These are phyloP conservation scores for Trichoderma harzianum DNA, from an alignment of 2,329 filamentous ascomycete genomes.

Conservation along the genomic window DNA sequence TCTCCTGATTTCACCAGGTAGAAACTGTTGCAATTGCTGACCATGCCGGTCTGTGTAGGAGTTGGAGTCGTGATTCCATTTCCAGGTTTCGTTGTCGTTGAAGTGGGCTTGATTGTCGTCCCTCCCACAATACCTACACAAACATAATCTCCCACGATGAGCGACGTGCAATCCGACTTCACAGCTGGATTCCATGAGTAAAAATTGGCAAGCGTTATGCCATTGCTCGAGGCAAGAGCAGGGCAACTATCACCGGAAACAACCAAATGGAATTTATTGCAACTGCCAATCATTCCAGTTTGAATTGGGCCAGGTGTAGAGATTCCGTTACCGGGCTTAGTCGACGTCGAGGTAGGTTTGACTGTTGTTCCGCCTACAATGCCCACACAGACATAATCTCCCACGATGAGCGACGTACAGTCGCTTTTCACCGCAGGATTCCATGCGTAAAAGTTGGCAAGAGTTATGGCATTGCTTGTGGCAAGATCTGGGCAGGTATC, in stretches of 20 bases:
- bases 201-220: background rate
- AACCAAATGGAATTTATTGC: constrained; percentile 29
- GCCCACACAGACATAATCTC: background rate
- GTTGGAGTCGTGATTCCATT: constrained; percentile 6
- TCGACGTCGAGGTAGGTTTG: background rate
- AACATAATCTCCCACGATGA: background rate
- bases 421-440: background rate
- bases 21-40: constrained; percentile 11
- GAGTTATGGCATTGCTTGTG: background rate
- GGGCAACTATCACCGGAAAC: background rate
- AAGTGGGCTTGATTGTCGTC: background rate
- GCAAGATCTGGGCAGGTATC: background rate
- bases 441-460: background rate
- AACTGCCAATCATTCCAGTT: constrained; percentile 29
- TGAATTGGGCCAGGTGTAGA: constrained; percentile 30
- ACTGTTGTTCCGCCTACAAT: background rate
- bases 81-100: background rate
- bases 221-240: background rate
- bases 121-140: constrained; percentile 10
- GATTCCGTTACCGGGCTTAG: constrained; percentile 20
- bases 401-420: background rate
- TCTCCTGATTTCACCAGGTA: background rate
- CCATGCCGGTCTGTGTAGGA: constrained; percentile 12
- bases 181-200: background rate
- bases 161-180: background rate